These are phyloP conservation scores for Eucalyptus sp. DNA, from an alignment of 345 rosid genomes.

Conservation along the genomic window DNA sequence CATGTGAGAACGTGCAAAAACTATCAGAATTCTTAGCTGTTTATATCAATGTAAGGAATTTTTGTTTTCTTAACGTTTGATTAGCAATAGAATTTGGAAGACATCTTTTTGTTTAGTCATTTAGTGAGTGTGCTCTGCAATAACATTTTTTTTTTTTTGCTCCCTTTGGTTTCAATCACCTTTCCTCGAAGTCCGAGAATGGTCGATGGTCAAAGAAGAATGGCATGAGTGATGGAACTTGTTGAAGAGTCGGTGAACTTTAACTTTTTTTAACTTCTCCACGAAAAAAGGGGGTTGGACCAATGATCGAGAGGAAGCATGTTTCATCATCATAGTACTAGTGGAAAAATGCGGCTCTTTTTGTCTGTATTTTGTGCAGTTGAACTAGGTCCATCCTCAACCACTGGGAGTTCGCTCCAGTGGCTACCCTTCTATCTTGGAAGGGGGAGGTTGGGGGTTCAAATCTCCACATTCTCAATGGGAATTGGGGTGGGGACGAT, in stretches of 20 bases:
- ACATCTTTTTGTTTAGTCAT: background rate
- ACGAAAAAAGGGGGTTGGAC: background rate
- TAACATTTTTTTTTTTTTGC: background rate
- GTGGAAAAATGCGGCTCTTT: background rate
- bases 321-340: background rate
- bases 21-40: background rate
- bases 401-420: too few species aligned
- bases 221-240: fast-evolving
- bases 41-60: background rate
- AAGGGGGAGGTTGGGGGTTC: too few species aligned
- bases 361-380: background rate
- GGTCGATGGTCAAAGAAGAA: background rate
- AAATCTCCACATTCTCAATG: too few species aligned
- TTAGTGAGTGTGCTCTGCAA: background rate
- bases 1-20: background rate
- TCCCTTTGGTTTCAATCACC: background rate
- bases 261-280: background rate
- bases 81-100: background rate
- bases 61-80: fast-evolving
- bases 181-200: background rate
- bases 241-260: background rate
- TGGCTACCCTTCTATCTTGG: too few species aligned
- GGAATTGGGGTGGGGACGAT: too few species aligned
- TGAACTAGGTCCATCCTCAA: background rate
- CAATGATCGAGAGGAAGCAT: background rate